These are phyloP conservation scores for Malassezia restricta DNA, from an alignment of 1,284 basidiomycete species.

Conservation along the genomic window DNA sequence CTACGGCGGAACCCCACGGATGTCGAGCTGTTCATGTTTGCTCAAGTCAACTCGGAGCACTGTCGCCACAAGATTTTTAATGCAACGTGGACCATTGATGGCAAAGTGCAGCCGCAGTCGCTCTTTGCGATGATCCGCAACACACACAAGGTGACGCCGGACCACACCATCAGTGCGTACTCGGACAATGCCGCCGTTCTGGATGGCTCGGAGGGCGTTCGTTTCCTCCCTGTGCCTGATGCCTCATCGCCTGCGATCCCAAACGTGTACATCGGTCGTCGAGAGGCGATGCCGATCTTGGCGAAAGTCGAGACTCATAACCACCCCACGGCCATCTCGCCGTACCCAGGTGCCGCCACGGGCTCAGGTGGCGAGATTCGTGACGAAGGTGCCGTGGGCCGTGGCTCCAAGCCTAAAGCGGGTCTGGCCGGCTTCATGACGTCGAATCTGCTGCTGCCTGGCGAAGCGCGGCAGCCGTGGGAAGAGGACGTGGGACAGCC, in stretches of 20 bases:
- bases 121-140: conserved; percentile 97
- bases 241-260: neutral
- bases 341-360: conserved; percentile 91
- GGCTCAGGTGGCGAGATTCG: conserved; percentile 96
- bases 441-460: conserved; percentile 59
- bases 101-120: conserved; percentile 57
- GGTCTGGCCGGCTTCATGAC: conserved; percentile 86
- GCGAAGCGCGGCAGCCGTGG: conserved; percentile 30
- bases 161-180: conserved; percentile 78
- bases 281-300: conserved; percentile 64
- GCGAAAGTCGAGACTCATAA: conserved; percentile 99
- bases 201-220: conserved; percentile 60
- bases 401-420: conserved; percentile 91
- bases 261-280: conserved; percentile 24
- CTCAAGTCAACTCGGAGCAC: conserved; percentile 98
- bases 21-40: conserved; percentile 99
- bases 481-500: conserved; percentile 60
- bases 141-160: conserved; percentile 66
- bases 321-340: conserved; percentile 95
- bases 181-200: conserved; percentile 96
- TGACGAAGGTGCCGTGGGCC: conserved; percentile 89
- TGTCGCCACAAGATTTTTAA: conserved; percentile 99
- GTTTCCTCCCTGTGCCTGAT: conserved; percentile 59
- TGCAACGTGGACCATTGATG: conserved; percentile 85
- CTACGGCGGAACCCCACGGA: conserved; percentile 55